Evolutionary conservation across 768 basidiomycete genomes (phyloP).

Genomic region (Suillus subaureus): DNA sequence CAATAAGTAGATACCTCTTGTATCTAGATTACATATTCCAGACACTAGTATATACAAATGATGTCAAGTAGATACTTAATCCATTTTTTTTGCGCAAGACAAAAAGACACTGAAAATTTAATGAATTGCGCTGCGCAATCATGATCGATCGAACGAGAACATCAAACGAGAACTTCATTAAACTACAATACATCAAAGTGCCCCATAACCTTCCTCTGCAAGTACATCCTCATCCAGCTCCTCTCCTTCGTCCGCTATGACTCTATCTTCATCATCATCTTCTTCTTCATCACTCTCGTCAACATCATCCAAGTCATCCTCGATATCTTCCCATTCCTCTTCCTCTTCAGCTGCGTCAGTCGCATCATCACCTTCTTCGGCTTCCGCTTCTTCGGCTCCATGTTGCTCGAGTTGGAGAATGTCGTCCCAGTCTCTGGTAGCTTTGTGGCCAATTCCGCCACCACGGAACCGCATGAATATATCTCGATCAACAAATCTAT

Average conservation of each 20-base stretch:
- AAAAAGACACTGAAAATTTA: too few species aligned
- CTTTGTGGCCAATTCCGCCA: constrained; percentile 33
- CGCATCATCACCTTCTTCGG: not conserved
- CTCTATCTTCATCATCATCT: not conserved
- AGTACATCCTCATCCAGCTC: not conserved
- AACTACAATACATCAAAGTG: too few species aligned
- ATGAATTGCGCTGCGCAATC: too few species aligned
- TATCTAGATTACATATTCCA: too few species aligned
- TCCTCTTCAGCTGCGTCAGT: not conserved
- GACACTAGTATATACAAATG: too few species aligned
- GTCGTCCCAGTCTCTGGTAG: not conserved
- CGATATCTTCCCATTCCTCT: not conserved
- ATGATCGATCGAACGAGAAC: too few species aligned
- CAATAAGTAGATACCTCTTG: too few species aligned
- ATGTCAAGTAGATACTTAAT: too few species aligned
- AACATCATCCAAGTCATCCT: not conserved
- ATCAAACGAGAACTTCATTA: too few species aligned
- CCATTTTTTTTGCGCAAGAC: too few species aligned
- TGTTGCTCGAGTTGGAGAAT: not conserved
- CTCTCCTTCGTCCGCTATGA: not conserved
- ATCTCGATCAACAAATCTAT: constrained; percentile 36
- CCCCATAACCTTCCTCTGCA: not conserved
- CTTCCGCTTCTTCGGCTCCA: not conserved
- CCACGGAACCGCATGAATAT: constrained; percentile 40
- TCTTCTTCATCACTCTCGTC: not conserved